Evolutionary conservation across 2,329 filamentous ascomycete species (phyloP), one percentile per base, ranked within the genome.

Genomic region (Ceratocystis eucalypticola): DNA sequence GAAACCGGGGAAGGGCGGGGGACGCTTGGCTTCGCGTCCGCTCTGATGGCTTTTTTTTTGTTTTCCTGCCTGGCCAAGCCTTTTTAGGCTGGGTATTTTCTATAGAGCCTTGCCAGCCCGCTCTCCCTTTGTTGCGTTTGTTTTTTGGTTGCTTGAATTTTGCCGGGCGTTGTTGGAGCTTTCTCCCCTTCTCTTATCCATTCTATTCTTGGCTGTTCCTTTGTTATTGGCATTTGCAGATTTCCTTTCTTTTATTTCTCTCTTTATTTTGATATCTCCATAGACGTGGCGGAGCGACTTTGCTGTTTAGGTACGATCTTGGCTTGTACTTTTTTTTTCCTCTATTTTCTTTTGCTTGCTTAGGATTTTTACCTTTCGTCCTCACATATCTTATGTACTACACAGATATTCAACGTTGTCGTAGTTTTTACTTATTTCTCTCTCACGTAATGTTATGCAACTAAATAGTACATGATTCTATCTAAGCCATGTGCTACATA

Each of bases 1-100:
- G 41, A 73, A 71, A n/a, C n/a, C 3, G 61, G 33, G n/a, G 33
- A 46, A 28, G 22, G 61, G 28, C 10, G 17, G 5, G 45, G 12
- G 62, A 25, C n/a, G 10, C 3, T 44, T 10, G 30, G 44, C 28
- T 3, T 17, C 10, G 37, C 12, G 10, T 41, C 8, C 33, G 37
- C 37, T 41, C 37, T 41, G 37, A 22, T 61, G 12, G 25, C 33
- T 45, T 41, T 41, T 53, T 25, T 25, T 53, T 15, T 28, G 8
- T 55, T 41, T 15, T 41, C 10, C 37, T 41, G 2, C 1, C 10
- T 41, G 37, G 37, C 5, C 10, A 41, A 41, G 37, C 12, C 37
- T 41, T 41, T 12, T 41, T 41, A 15, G 10, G 37, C 37, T 15
- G 37, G 10, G 37, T 41, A 41, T 41, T 41, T 4, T 12, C 37